Base-by-base conservation (phyloP, 257 asterid genomes). In the Przewalskia tangutica region DNA sequence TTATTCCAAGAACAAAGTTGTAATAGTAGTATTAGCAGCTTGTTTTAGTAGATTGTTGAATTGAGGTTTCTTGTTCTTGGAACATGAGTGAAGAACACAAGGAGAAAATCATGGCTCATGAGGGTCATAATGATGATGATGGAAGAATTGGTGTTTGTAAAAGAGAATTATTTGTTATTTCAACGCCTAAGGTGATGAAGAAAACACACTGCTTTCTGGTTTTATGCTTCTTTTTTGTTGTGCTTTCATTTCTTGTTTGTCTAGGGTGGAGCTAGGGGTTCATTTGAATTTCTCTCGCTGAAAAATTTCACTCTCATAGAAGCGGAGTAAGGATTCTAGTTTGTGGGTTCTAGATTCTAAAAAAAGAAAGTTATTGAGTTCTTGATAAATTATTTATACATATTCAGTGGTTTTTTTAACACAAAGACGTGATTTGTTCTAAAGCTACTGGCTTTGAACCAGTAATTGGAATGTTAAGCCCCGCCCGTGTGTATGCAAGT, bases 161-260 rank as follows among this genome's bases (percentile, higher is more conserved):
- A 77, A 80, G 77, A 77, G 88, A 89, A 81, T 80, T 81, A 81
- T 80, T 81, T 89, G 81, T 70, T 36, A 34, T 87, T 85, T 80
- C 89, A 65, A 85, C 84, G 83, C 84, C 89, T 62, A 79, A 82
- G 90, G 90, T 87, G 71, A 80, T 51, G 10, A 40, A 32, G 18
- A 17, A 18, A 44, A 8, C 40, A 8, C 80, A 84, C 50, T 44
- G 46, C 51, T 75, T 50, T 73, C 11, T 16, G 9, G 58, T 64
- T 36, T 70, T 79, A 51, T 38, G 38, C 17, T 77, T 46, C 27
- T 20, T 34, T 54, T 53, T 51, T 77, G 12, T 32, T 36, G 42
- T 20, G 55, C 38, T 79, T 79, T 79, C 59, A 48, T 76, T 7
- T 44, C 11, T 76, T 51, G 23, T 51, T 76, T 76, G 12, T 50